These are phyloP conservation scores for Leccinum disarticulatum DNA, from an alignment of 768 basidiomycete species.

Conservation along the genomic window DNA sequence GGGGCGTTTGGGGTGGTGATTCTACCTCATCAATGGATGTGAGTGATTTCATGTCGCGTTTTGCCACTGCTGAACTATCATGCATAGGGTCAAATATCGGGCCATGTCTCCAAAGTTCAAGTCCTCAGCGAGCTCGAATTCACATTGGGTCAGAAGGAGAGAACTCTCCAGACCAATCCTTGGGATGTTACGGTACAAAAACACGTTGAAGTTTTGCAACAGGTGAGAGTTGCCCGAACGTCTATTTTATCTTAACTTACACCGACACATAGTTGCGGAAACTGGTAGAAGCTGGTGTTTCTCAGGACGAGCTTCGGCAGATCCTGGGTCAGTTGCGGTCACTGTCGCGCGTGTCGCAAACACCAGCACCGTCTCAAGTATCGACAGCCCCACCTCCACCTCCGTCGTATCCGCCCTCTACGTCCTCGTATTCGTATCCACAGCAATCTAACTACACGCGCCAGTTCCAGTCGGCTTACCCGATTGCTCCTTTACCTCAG, in stretches of 20 bases:
- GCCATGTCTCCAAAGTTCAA: slow-evolving; percentile 68
- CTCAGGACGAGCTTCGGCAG: slow-evolving; percentile 74
- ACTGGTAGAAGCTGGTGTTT: slow-evolving; percentile 77
- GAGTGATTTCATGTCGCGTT: slow-evolving; percentile 24
- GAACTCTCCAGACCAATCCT: slow-evolving; percentile 66
- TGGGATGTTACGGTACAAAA: slow-evolving; percentile 66
- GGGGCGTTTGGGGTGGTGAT: slow-evolving; percentile 73
- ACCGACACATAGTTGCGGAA: slow-evolving; percentile 52
- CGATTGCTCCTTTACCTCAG: slow-evolving; percentile 33
- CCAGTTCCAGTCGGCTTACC: slow-evolving; percentile 31
- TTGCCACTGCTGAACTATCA: slow-evolving; percentile 1
- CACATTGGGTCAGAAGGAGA: slow-evolving; percentile 78
- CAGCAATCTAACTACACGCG: slow-evolving; percentile 31
- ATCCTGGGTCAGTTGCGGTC: slow-evolving; percentile 71
- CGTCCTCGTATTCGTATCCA: slow-evolving; percentile 32
- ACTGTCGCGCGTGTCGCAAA: slow-evolving; percentile 45
- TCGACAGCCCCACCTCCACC: slow-evolving; percentile 31
- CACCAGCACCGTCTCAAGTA: slow-evolving; percentile 36
- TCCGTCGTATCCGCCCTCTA: slow-evolving; percentile 21
- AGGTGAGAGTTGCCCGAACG: slow-evolving; percentile 50
- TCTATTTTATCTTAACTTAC: slow-evolving; percentile 7
- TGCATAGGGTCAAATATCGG: slow-evolving; percentile 37
- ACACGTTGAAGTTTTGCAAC: slow-evolving; percentile 77
- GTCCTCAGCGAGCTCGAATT: slow-evolving; percentile 84
- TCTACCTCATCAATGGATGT: slow-evolving; percentile 40